Conservation (phyloP, 768 basidiomycete species). For the Cyclocybe cylindracea region DNA sequence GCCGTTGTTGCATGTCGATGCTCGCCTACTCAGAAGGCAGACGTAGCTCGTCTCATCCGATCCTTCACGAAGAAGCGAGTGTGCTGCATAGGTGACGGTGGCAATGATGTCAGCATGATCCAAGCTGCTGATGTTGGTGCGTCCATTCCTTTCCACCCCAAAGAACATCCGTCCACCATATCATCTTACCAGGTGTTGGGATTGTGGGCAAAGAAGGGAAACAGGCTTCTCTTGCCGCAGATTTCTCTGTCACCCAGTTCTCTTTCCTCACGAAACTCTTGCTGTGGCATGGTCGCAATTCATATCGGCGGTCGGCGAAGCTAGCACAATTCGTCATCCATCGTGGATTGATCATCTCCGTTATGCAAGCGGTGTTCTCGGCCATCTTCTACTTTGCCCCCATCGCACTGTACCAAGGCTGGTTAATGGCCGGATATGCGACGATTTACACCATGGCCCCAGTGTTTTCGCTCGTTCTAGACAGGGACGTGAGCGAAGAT, state of each 20-base stretch:
- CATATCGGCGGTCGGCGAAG: conserved; percentile 96
- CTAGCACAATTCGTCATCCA: conserved; percentile 99
- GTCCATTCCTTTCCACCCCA: conserved; percentile 28
- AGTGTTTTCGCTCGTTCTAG: conserved; percentile 95
- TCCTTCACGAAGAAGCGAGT: conserved; percentile 91
- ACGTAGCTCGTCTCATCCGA: conserved; percentile 93
- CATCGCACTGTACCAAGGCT: conserved; percentile 96
- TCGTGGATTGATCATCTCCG: conserved; percentile 92
- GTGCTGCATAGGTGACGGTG: conserved; percentile 98
- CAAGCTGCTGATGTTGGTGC: conserved; percentile 97
- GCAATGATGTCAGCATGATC: conserved; percentile 99
- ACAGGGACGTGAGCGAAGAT: conserved; percentile 95
- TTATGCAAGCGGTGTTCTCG: conserved; percentile 97
- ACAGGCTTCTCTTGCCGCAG: conserved; percentile 98
- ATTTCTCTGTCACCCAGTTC: conserved; percentile 98
- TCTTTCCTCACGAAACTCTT: conserved; percentile 93
- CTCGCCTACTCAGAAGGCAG: conserved; percentile 98
- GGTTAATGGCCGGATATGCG: conserved; percentile 96
- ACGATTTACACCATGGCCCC: conserved; percentile 98
- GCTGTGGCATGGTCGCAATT: conserved; percentile 98
- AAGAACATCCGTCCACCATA: no score
- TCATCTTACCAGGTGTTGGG: conserved; percentile 68
- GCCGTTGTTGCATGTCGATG: conserved; percentile 98
- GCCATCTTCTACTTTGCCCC: conserved; percentile 94
- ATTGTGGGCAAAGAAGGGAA: conserved; percentile 99